Evolutionary conservation across 306 rosid genomes (phyloP), one percentile per base, ranked within the genome.

Genomic region (Benincasa hispida): DNA sequence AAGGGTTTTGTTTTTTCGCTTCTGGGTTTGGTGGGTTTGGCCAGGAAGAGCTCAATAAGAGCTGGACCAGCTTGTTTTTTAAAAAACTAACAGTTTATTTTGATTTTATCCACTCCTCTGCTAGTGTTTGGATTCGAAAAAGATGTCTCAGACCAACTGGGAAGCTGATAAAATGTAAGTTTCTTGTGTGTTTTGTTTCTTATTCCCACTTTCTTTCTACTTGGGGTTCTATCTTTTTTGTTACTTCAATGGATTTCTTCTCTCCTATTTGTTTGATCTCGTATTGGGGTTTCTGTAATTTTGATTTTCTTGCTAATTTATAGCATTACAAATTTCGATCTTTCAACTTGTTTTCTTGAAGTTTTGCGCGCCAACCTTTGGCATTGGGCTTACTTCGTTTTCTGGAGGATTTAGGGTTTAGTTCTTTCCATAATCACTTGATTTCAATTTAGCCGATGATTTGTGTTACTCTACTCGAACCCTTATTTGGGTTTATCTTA

Each of bases 91-190:
- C 85, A 77, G 68, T 80, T 56, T 35, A 0, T 35, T 62, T 35
- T 37, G 27, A 15, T 34, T 65, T 77, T 76, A 47, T 82, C 48
- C 56, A 57, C 65, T 74, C 56, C 66, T 30, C 61, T 45, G 54
- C 72, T 77, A 77, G 76, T 54, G 30, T 65, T 82, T 32, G 28
- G 62, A 56, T 47, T 79, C 27, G 82, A 28, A 81, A 88, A 55
- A 85, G n/a, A 95, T 95, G 99, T 90, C 99, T 89, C 99, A 95
- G 74, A 95, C 99, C 72, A 92, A 92, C 91, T 95, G 99, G 99
- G 99, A 95, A 89, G 99, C 99, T 80, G 99, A 95, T 86, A 95
- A 95, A 88, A 95, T 95, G 99, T 88, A 86, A 88, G 91, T 79
- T 73, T 21, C 82, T 50, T 45, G 17, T 39, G 74, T 54, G 50